Base-by-base conservation (phyloP, 2,329 filamentous ascomycete genomes). In the Trichophyton equinum region DNA sequence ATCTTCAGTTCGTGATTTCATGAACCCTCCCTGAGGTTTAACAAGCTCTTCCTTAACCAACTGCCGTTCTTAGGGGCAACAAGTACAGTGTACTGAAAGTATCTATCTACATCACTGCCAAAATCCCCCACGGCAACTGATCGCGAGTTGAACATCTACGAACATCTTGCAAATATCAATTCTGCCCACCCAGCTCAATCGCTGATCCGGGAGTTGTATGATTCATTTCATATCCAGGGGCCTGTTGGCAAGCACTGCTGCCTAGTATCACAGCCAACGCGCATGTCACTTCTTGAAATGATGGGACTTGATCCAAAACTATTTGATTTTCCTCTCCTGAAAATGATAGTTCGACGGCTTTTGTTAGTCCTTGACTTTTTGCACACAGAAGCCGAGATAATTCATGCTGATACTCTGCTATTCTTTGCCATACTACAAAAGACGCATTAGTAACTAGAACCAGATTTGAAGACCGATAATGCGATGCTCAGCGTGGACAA, bases 401-500 rank as follows among this genome's bases (percentile, higher is more conserved):
- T 69, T 42, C 67, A 72, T 66, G 69, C 67, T n/a, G 69, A 66
- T 69, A 27, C 44, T 57, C 61, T 36, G 20, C n/a, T 8, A 55
- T 36, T 27, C n/a, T 9, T 25, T 22, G 40, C 2, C 8, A 44
- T 44, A 3, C 15, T 4, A 8, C 15, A 2, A 18, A 2, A 3
- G 15, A 0, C 15, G 18, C 9, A 5, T 44, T 44, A 44, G 15
- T 44, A 44, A 44, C 40, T n/a, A 44, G 15, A 44, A 44, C 22
- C 36, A 73, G 69, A 73, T 62, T 61, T 73, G 9, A 67, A 71
- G 57, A 65, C 66, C 4, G 66, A 66, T 38, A 74, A 74, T 25
- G 63, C 74, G 27, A 65, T 75, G 38, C 46, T 72, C 0, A 63
- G 60, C 0, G 68, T 71, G 25, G 62, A 68, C 18, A 71, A 73